A percentile compares a stretch with the other conserved stretches of the same genome.
Evolutionary conservation across 148 eudicot genomes (phyloP).

Genomic region (Amaranthus hypochondriacus): DNA sequence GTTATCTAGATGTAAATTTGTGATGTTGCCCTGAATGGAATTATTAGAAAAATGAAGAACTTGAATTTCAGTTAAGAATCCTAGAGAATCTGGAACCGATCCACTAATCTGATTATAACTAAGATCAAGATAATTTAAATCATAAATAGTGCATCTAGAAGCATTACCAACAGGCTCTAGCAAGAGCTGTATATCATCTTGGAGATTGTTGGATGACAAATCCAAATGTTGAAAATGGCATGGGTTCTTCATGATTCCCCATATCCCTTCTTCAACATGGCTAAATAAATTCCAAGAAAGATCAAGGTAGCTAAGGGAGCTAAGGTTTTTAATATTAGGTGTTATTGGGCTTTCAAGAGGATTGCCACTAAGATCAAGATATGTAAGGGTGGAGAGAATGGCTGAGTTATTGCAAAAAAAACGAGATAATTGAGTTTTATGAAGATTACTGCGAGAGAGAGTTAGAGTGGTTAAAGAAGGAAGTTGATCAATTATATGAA

Average conservation of each 20-base stretch:
- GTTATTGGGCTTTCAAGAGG: background rate
- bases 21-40: no score
- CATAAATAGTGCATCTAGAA: no score
- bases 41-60: no score
- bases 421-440: background rate
- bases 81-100: background rate
- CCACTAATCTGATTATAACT: background rate
- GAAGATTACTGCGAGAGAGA: background rate
- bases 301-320: constrained; percentile 4
- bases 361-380: constrained; percentile 4
- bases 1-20: no score
- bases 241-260: constrained; percentile 1
- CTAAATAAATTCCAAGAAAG: constrained; percentile 1
- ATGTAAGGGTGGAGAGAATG: background rate
- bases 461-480: constrained; percentile 6
- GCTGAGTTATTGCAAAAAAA: background rate
- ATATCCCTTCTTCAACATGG: constrained; percentile 1
- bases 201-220: background rate
- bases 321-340: background rate
- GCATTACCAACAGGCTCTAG: background rate
- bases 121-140: background rate
- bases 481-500: background rate
- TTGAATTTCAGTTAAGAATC: background rate
- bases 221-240: no score
- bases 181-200: background rate